Evolutionary conservation across 805 yeast genomes (phyloP), one percentile per base, ranked within the genome.

Genomic region (Yarrowia yakushimensis): DNA sequence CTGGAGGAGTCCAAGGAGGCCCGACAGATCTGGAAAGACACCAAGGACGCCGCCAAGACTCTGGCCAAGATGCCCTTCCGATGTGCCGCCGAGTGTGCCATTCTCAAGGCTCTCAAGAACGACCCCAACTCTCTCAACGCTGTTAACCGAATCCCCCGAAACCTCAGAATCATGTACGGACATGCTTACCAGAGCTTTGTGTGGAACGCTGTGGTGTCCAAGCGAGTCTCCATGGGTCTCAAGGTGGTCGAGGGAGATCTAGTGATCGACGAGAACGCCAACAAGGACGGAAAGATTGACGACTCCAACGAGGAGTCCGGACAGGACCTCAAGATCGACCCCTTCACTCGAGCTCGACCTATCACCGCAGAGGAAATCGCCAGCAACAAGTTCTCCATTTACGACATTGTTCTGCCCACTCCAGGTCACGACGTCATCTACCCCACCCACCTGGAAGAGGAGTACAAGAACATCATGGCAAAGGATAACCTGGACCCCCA

Each of bases 151-250:
- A 88, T 94, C 67, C 98, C 99, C 33, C 83, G 97, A 74, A 92
- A 92, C 71, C 78, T 94, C 71, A 81, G 97, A 72, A 83, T 92
- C 64, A 93, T 94, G 96, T 94, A 94, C 71, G 97, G 88, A 2
- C 99, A 94, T 74, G 97, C 99, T 3, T 96, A 96, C 73, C 99
- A 94, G 76, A 90, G 97, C 66, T 94, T 86, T 70, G 82, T 94
- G 28, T 96, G 99, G 99, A 96, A 96, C 71, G 72, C 80, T 60
- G 96, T 86, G 34, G 93, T 91, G 0, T 86, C 96, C 59, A 82
- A 82, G 67, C 81, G 99, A 70, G 78, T 90, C 43, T 83, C 82
- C 68, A 87, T 81, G 73, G 97, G 97, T 1, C 71, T 82, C 65
- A 72, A 79, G 27, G 82, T 88, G 34, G 87, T 88, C 63, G 87